A percentile compares a stretch with the other conserved stretches of the same genome.
Evolutionary conservation across 306 rosid species (phyloP).

Genomic region (Abrus pulchellus): DNA sequence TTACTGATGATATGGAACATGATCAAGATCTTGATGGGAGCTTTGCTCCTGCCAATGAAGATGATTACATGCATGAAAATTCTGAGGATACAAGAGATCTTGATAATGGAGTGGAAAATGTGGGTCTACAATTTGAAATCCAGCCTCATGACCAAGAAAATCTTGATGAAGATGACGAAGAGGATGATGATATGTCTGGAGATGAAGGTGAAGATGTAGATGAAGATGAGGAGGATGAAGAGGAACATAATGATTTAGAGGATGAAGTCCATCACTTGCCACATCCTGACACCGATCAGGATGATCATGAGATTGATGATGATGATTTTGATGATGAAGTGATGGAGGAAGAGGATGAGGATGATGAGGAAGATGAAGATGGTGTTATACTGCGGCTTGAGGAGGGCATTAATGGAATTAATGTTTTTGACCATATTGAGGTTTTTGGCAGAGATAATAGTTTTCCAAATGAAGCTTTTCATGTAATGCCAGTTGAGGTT

Average conservation of each 20-base stretch:
- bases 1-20: conserved; percentile 99
- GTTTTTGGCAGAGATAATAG: conserved; percentile 91
- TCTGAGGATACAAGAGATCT: conserved; percentile 84
- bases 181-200: conserved; percentile 97
- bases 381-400: conserved; percentile 95
- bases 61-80: conserved; percentile 93
- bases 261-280: conserved; percentile 91
- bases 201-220: conserved; percentile 96
- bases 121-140: conserved; percentile 76
- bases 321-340: conserved; percentile 98
- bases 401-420: conserved; percentile 99
- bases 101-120: conserved; percentile 79
- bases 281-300: conserved; percentile 95
- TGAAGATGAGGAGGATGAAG: conserved; percentile 93
- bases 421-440: conserved; percentile 96
- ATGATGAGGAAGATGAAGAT: conserved; percentile 97
- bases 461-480: conserved; percentile 88
- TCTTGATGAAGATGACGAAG: conserved; percentile 88
- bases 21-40: conserved; percentile 90
- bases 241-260: conserved; percentile 91
- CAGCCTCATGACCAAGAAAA: conserved; percentile 87
- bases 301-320: conserved; percentile 98
- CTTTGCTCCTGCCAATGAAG: conserved; percentile 76
- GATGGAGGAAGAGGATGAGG: conserved; percentile 97
- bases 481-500: conserved; percentile 97